A percentile compares a stretch with the other conserved stretches of the same genome.
Conservation (phyloP, 2,329 filamentous ascomycete genomes). For the Graphilbum fragrans region DNA sequence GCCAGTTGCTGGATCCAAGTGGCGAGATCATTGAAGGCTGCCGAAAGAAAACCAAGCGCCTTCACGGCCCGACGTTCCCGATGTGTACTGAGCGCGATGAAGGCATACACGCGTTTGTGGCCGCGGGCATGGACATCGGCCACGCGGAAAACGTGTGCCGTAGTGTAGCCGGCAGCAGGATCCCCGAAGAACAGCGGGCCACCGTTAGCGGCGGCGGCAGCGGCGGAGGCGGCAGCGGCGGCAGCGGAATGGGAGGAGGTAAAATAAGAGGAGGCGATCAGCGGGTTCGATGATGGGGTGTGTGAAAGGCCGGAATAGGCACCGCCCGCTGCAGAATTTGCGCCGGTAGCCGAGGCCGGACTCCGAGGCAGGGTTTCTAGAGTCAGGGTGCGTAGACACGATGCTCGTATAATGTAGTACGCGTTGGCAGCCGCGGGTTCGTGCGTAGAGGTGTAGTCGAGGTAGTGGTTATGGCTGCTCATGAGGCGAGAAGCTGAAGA, state of each 20-base stretch:
- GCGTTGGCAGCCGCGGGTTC: slow-evolving; percentile 49
- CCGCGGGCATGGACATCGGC: slow-evolving; percentile 56
- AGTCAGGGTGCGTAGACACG: slow-evolving; percentile 53
- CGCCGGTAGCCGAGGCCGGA: slow-evolving; percentile 23
- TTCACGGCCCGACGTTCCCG: slow-evolving; percentile 54
- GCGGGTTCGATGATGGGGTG: slow-evolving; percentile 5
- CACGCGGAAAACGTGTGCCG: slow-evolving; percentile 58
- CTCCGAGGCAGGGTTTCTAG: slow-evolving; percentile 53
- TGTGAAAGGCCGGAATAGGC: slow-evolving; percentile 15
- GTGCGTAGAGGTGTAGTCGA: slow-evolving; percentile 58
- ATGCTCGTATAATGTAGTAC: slow-evolving; percentile 54
- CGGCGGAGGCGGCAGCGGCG: slow-evolving; percentile 36
- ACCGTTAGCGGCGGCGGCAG: slow-evolving; percentile 34
- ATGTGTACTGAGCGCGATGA: slow-evolving; percentile 53
- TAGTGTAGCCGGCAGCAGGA: slow-evolving; percentile 52
- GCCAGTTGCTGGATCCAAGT: slow-evolving; percentile 54
- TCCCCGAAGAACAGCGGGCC: slow-evolving; percentile 61
- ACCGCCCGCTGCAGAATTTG: slow-evolving; percentile 22
- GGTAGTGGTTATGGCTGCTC: slow-evolving; percentile 47
- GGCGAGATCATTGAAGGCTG: slow-evolving; percentile 51
- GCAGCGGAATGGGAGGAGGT: slow-evolving; percentile 13
- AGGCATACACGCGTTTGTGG: slow-evolving; percentile 57
- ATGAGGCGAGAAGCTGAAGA: slow-evolving; percentile 24
- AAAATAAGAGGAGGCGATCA: slow-evolving; percentile 36
- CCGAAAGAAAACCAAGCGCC: slow-evolving; percentile 48